phyloP scores from a whole-genome alignment of 2,329 filamentous ascomycete genomes.

The Penicillium sp. region DNA sequence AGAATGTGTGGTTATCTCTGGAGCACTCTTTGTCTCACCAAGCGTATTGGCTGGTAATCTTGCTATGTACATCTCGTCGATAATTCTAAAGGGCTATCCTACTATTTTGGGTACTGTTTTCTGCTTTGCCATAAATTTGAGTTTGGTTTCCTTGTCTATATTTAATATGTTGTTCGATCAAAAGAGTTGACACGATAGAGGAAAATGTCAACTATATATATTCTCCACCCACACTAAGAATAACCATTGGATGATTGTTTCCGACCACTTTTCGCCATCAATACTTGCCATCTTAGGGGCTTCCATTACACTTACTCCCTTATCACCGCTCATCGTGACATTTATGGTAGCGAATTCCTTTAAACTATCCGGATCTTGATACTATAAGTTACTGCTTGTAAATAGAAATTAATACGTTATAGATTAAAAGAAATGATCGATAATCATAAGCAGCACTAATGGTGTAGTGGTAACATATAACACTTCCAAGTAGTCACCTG shows the following conservation, averaged over 20 bases:
- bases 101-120: too few species aligned
- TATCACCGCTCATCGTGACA: not conserved
- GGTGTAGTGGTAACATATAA: conserved; percentile 11
- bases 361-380: not conserved
- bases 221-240: not conserved
- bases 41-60: not conserved
- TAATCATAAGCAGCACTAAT: not conserved
- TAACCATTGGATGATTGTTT: too few species aligned
- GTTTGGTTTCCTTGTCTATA: too few species aligned
- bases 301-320: not conserved
- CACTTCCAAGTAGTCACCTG: conserved; percentile 1
- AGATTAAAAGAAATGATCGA: rapidly evolving
- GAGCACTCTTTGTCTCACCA: not conserved
- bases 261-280: not conserved
- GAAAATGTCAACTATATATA: not conserved
- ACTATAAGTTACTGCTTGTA: not conserved
- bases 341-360: not conserved
- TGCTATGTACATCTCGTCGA: not conserved
- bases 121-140: not conserved
- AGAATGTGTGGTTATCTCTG: not conserved
- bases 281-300: not conserved
- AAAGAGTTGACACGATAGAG: not conserved
- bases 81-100: not conserved
- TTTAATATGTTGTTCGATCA: not conserved
- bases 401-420: not conserved